A percentile compares a stretch with the other conserved stretches of the same genome.
These are phyloP conservation scores for Candolleomyces efflorescens DNA, from an alignment of 768 basidiomycete genomes.

Conservation along the genomic window DNA sequence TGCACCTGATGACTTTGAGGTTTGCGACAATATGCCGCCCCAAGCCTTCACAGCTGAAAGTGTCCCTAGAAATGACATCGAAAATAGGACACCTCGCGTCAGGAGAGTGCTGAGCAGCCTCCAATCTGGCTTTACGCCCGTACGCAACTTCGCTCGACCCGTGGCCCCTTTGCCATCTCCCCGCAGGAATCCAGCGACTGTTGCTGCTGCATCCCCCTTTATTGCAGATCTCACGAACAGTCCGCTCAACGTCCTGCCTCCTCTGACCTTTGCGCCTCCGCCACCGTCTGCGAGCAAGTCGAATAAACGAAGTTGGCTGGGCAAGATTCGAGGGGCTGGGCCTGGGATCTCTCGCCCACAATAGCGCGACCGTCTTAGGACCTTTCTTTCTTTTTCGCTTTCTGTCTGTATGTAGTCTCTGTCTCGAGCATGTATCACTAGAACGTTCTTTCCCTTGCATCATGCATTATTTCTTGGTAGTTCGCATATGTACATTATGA, in stretches of 20 bases:
- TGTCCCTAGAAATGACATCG: constrained; percentile 36
- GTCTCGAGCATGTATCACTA: background rate
- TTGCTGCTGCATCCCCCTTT: constrained; percentile 31
- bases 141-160: constrained; percentile 48
- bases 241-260: constrained; percentile 33
- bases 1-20: constrained; percentile 75
- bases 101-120: constrained; percentile 53
- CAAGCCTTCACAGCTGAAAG: constrained; percentile 63
- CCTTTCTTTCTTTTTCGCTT: too few species aligned
- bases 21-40: constrained; percentile 47
- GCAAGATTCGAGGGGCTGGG: constrained; percentile 53
- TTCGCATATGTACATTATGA: constrained; percentile 4
- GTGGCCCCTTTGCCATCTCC: constrained; percentile 44
- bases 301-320: constrained; percentile 63
- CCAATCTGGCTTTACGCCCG: constrained; percentile 71
- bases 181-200: constrained; percentile 28
- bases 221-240: constrained; percentile 66
- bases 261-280: constrained; percentile 18
- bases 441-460: background rate
- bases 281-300: constrained; percentile 38
- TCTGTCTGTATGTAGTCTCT: background rate
- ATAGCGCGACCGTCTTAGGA: background rate
- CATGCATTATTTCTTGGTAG: background rate
- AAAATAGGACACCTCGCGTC: constrained; percentile 53
- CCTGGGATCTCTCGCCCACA: constrained; percentile 1